Conservation (phyloP, 2,329 filamentous ascomycete species). For the Dactylellina drechsleri region DNA sequence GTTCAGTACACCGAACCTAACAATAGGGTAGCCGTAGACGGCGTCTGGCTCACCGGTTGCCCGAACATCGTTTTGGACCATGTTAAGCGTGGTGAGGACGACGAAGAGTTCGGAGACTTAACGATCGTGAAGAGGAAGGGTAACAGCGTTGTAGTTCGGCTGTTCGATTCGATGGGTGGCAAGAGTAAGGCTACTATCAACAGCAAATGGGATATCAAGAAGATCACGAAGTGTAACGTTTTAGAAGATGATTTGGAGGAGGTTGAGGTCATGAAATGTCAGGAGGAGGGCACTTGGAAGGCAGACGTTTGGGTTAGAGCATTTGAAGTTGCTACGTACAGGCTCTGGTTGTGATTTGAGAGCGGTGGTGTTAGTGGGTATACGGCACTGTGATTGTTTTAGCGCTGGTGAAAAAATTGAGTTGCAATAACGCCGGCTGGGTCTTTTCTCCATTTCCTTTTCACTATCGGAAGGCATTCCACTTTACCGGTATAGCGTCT, state of each 20-base stretch:
- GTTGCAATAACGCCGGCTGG: too few species aligned
- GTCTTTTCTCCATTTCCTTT: too few species aligned
- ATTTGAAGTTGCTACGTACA: constrained; percentile 87
- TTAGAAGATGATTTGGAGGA: constrained; percentile 86
- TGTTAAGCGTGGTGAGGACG: constrained; percentile 92
- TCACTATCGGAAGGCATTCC: too few species aligned
- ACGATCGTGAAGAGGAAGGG: constrained; percentile 74
- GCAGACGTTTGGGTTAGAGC: constrained; percentile 75
- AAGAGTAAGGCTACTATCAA: constrained; percentile 76
- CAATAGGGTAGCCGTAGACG: constrained; percentile 14
- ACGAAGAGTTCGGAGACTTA: constrained; percentile 74
- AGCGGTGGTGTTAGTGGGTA: not conserved
- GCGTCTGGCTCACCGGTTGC: constrained; percentile 57
- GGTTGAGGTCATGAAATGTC: constrained; percentile 59
- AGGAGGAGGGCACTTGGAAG: constrained; percentile 62
- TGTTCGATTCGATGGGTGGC: constrained; percentile 91
- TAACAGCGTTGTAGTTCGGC: constrained; percentile 80
- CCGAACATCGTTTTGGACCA: constrained; percentile 77
- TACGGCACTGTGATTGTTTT: not conserved
- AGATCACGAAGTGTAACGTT: constrained; percentile 83
- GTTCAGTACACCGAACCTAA: constrained; percentile 61
- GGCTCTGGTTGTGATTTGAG: constrained; percentile 68
- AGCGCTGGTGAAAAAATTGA: too few species aligned
- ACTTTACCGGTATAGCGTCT: too few species aligned
- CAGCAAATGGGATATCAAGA: constrained; percentile 71